Base-by-base conservation (phyloP, 495 filamentous ascomycete genomes). In the Lasiosphaeria miniovina region DNA sequence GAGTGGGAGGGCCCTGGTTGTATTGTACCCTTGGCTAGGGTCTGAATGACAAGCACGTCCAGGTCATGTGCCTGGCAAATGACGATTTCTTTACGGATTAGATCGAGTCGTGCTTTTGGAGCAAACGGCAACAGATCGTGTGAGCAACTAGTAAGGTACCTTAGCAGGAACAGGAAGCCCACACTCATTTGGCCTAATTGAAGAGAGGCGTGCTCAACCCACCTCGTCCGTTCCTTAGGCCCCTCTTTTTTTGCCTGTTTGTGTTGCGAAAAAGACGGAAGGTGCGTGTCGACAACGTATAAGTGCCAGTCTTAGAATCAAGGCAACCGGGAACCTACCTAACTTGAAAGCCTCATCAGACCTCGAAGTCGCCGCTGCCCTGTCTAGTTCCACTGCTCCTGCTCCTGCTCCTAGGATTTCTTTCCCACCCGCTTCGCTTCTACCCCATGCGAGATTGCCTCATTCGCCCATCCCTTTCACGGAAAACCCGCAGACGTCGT, bases 71-170 rank as follows among this genome's bases (percentile, higher is more conserved):
- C 35, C 36, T 57, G 43, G 43, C 43, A 35, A 49, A 57, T 57
- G 55, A 49, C 55, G 55, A 57, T 36, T 54, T 59, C 36, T 43
- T 34, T 17, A 54, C 24, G 24, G 24, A 24, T 24, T 24, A 24
- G 24, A 24, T 53, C 9, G 49, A 51, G 17, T 31, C 49, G 10
- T n/a, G n/a, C n/a, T 45, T 45, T 9, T 10, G 34, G 31, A 63
- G 49, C 49, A 59, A 61, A 61, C 49, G 61, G 64, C 57, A 67
- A 64, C 57, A 63, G 64, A 63, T 67, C 64, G 64, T 64, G 61
- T 67, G 64, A 64, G 61, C 38, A 51, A 24, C 24, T 24, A 24
- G 24, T 24, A 24, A 24, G 24, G 32, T 35, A n/a, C n/a, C n/a
- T n/a, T n/a, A n/a, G n/a, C n/a, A n/a, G n/a, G 46, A 17, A 8